Evolutionary conservation across 345 rosid genomes (phyloP), one percentile per base, ranked within the genome.

Genomic region (Eucalyptus dawsonii): DNA sequence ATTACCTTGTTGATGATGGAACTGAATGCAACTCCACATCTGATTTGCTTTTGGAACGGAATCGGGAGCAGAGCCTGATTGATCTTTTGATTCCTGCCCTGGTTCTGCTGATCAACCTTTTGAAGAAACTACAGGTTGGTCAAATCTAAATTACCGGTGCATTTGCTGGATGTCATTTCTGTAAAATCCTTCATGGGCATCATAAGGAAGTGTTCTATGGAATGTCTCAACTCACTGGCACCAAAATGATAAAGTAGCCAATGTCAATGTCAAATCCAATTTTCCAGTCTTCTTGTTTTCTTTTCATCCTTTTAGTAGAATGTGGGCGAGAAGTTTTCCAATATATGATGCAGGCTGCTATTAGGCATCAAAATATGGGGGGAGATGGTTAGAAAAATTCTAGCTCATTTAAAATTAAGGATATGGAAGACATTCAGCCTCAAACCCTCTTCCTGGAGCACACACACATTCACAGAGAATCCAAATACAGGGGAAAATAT

Each of bases 1-100:
- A 96, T 95, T 96, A 98, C 94, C 99, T 98, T 88, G 96, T 98
- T 88, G 99, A 98, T 89, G 99, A 97, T 90, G 99, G 98, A 89
- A 95, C 96, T 87, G 99, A 97, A 92, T 93, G 97, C 94, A 97
- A 97, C 93, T 97, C 99, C 90, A 95, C 98, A 86, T 97, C 98
- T 92, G 99, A 98, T 94, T 94, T 98, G 88, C 92, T 98, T 62
- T 90, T 95, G 92, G 99, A 98, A 92, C 98, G 99, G 89, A 97
- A 96, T 86, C 99, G 98, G 89, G 99, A 98, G 93, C 98, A 96
- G 93, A 93, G 97, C 93, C 92, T 98, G 89, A 98, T 95, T 92
- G 97, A 97, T 93, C 95, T 98, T 87, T 93, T 96, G 93, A 89
- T 97, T 93, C 98, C 99, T 91, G 94, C 97, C 31, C 95, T 96